Conservation (phyloP, 257 asterid genomes). For the Solanum neorickii region DNA sequence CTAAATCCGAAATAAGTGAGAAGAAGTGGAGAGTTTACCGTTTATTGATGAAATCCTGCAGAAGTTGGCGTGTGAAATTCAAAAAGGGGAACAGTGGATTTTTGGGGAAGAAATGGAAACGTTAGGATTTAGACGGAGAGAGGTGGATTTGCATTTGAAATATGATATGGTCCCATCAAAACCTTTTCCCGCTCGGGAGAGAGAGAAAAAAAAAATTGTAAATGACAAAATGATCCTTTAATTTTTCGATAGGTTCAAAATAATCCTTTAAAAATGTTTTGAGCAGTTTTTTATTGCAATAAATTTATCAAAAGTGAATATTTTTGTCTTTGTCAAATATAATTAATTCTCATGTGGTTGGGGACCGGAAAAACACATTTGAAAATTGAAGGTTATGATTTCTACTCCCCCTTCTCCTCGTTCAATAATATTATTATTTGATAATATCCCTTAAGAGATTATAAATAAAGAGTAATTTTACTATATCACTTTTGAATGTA, state of each 20-base stretch:
- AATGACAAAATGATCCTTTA: not conserved
- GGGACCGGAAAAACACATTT: too few species aligned
- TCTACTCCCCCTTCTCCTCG: too few species aligned
- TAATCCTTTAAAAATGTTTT: not conserved
- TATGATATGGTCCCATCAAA: not conserved
- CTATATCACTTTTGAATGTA: too few species aligned
- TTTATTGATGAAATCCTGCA: not conserved
- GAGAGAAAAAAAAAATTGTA: not conserved
- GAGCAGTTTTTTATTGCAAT: not conserved
- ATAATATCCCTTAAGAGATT: too few species aligned
- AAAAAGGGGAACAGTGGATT: not conserved
- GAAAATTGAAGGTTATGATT: too few species aligned
- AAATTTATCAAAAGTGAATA: too few species aligned
- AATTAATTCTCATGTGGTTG: too few species aligned
- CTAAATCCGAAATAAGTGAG: not conserved
- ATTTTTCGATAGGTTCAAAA: not conserved
- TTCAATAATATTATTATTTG: too few species aligned
- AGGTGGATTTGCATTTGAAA: conserved; percentile 1
- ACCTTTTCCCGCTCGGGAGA: not conserved
- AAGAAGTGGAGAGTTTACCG: not conserved
- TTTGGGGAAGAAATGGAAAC: not conserved
- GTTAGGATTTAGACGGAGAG: not conserved
- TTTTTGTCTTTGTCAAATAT: too few species aligned
- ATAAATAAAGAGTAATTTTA: too few species aligned
- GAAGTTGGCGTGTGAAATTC: not conserved